Evolutionary conservation across 306 rosid genomes (phyloP), one percentile per base, ranked within the genome.

Genomic region (Boehmeria nivea): DNA sequence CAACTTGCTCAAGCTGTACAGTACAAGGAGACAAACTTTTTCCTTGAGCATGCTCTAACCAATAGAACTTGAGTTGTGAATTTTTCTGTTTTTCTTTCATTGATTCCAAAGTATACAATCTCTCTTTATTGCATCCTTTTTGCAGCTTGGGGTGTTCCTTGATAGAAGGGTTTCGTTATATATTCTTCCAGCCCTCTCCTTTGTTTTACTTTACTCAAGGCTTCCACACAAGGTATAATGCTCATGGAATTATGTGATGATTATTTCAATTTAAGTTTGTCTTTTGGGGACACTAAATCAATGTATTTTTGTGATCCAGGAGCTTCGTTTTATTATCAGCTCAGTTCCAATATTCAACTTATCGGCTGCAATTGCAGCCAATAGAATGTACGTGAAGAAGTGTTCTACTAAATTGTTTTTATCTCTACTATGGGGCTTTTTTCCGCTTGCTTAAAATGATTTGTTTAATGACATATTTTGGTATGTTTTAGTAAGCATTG

Each of bases 211-310:
- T 61, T 90, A 90, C 68, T 86, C 95, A 53, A 87, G 80, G 91
- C 95, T 90, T 78, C 88, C 95, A 47, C 95, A 90, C 78, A 90
- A 90, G 98, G 98, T 90, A 70, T 24, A 76, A n/a, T 31, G 34
- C 28, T 61, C 18, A 31, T 53, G 22, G 17, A 54, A 8, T 36
- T 22, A 34, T 17, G 45, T 60, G 19, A 34, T 47, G n/a, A 46
- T 63, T 40, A 22, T 65, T 52, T 38, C 58, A 14, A 27, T 55
- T 33, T 26, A 26, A 27, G 49, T 27, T 64, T 55, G 26, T 40
- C 44, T 40, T 40, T 28, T 40, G 8, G 3, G 46, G 58, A 42
- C 31, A 14, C 60, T 40, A 51, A 43, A 26, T 9, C n/a, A 28
- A 26, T 61, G 47, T 14, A 58, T 44, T 59, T 70, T 70, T 46